phyloP scores from a whole-genome alignment of 2,329 filamentous ascomycete genomes.

The Alternaria sp. region DNA sequence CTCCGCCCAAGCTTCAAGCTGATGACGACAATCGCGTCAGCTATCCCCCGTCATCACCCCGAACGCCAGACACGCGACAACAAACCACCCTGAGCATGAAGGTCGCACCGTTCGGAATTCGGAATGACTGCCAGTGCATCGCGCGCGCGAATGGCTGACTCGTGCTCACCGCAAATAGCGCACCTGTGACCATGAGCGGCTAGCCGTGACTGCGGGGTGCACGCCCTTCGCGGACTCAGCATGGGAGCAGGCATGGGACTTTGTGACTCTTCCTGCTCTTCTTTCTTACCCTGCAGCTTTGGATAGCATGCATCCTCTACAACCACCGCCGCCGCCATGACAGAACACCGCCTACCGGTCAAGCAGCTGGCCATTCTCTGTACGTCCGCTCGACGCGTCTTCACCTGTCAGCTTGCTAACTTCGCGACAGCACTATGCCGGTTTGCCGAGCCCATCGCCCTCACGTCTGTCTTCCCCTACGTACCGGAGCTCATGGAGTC shows the following conservation, averaged over 20 bases:
- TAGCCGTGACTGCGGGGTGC: constrained; percentile 26
- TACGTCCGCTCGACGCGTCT: constrained; percentile 17
- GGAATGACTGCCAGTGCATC: not conserved
- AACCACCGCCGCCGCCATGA: constrained; percentile 37
- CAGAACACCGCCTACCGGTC: constrained; percentile 47
- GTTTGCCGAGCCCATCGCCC: constrained; percentile 87
- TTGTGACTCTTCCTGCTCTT: constrained; percentile 3
- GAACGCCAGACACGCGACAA: not conserved
- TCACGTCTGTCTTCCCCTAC: constrained; percentile 95
- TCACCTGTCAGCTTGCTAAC: constrained; percentile 5
- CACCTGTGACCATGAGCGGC: constrained; percentile 9
- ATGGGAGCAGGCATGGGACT: constrained; percentile 4
- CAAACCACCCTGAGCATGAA: not conserved
- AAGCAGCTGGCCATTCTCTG: constrained; percentile 50
- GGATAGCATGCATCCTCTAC: constrained; percentile 13
- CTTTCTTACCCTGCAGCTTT: not conserved
- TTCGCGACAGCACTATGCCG: constrained; percentile 79
- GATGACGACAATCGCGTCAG: not conserved
- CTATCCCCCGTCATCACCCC: not conserved
- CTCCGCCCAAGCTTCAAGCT: constrained; percentile 3
- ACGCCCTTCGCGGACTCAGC: constrained; percentile 12
- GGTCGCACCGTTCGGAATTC: constrained; percentile 3
- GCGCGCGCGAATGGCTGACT: not conserved
- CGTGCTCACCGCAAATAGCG: constrained; percentile 13
- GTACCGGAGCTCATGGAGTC: constrained; percentile 65